Conservation (phyloP, 441 rosid genomes). For the Hypseocharis bilobata region DNA sequence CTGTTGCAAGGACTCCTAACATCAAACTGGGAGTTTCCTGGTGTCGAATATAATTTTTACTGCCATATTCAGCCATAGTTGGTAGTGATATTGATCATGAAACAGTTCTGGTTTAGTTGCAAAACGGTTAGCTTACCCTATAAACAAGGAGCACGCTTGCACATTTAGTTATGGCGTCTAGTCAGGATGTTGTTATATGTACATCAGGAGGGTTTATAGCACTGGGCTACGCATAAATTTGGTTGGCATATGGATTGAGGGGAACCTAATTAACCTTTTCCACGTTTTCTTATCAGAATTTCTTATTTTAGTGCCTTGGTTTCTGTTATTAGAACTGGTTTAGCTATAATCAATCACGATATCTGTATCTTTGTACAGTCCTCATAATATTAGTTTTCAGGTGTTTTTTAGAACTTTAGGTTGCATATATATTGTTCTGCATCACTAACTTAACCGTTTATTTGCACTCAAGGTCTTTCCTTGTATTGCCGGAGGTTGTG, state of each 20-base stretch:
- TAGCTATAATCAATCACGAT: neutral
- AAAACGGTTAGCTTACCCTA: neutral
- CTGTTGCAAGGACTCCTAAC: neutral
- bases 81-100: neutral
- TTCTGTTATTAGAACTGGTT: neutral
- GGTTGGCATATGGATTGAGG: neutral
- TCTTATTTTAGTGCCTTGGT: neutral
- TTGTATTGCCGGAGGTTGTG: slow-evolving; percentile 79
- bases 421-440: neutral
- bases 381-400: neutral
- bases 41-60: neutral
- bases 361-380: neutral
- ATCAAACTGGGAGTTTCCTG: neutral
- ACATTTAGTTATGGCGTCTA: neutral
- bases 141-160: neutral
- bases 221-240: neutral
- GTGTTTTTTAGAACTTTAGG: neutral
- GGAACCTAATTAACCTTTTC: neutral
- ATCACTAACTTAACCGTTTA: neutral
- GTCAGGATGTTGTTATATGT: neutral
- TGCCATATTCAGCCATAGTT: neutral
- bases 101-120: neutral
- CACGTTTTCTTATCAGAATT: neutral
- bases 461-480: slow-evolving; percentile 52
- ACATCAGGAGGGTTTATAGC: neutral